Percentiles rank a stretch among this genome's conserved stretches.
These are phyloP conservation scores for Geotrichum fermentans DNA, from an alignment of 1,139 yeast species.

Conservation along the genomic window DNA sequence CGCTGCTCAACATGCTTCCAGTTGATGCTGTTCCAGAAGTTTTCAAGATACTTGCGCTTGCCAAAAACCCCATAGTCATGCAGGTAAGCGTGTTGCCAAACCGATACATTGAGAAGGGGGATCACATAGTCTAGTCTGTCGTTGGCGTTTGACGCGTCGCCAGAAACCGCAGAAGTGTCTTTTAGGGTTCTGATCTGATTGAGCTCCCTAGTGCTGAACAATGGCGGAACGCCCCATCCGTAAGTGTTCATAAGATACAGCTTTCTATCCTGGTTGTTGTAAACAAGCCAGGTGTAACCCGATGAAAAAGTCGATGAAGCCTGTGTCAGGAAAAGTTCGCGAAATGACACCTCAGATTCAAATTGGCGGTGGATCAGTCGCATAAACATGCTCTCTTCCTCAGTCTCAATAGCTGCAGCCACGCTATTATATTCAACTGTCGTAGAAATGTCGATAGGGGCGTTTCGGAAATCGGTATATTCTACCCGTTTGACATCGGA, in stretches of 20 bases:
- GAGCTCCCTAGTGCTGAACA: slow-evolving; percentile 51
- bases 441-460: slow-evolving; percentile 10
- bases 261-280: slow-evolving; percentile 45
- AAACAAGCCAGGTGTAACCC: slow-evolving; percentile 88
- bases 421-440: slow-evolving; percentile 10
- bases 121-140: slow-evolving; percentile 28
- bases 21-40: slow-evolving; percentile 72
- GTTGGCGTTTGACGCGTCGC: neutral
- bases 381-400: slow-evolving; percentile 4
- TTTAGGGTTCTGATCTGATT: slow-evolving; percentile 3
- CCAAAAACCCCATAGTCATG: slow-evolving; percentile 84
- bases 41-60: slow-evolving; percentile 66
- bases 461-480: slow-evolving; percentile 8
- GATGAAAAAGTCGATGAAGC: slow-evolving; percentile 64
- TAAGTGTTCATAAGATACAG: slow-evolving; percentile 64
- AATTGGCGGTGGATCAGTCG: slow-evolving; percentile 29
- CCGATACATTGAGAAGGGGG: slow-evolving; percentile 72
- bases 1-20: slow-evolving; percentile 65
- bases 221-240: slow-evolving; percentile 89
- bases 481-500: slow-evolving; percentile 24
- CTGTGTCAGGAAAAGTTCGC: slow-evolving; percentile 50
- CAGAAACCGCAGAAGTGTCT: neutral
- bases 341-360: slow-evolving; percentile 48
- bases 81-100: slow-evolving; percentile 85
- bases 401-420: slow-evolving; percentile 2